Conservation (phyloP, 768 basidiomycete species). For the Termitomyces sp. region DNA sequence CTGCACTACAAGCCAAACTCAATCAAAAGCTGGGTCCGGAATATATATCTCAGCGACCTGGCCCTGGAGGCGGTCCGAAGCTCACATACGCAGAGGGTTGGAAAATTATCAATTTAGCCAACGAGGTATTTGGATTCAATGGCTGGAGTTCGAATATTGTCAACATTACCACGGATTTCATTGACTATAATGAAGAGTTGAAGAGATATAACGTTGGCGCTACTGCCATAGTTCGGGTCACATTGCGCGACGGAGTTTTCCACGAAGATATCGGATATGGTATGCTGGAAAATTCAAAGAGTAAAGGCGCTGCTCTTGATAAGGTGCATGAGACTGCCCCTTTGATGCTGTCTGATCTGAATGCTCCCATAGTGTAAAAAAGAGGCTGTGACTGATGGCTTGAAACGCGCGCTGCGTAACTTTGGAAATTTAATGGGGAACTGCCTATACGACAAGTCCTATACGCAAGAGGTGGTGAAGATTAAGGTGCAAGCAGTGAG, state of each 20-base stretch:
- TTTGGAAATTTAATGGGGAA: conserved; percentile 96
- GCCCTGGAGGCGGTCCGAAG: conserved; percentile 82
- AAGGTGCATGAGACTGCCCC: conserved; percentile 55
- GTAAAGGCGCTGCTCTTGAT: conserved; percentile 82
- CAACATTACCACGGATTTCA: conserved; percentile 68
- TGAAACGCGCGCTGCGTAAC: conserved; percentile 85
- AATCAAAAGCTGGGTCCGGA: conserved; percentile 91
- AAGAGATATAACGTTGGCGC: conserved; percentile 66
- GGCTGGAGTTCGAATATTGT: conserved; percentile 87
- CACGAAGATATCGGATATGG: conserved; percentile 98
- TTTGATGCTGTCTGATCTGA: background rate
- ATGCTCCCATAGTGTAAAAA: conserved; percentile 79
- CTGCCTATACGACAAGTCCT: conserved; percentile 94
- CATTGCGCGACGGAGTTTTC: conserved; percentile 77
- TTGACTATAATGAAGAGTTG: conserved; percentile 69
- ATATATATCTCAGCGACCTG: conserved; percentile 83
- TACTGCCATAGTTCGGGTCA: conserved; percentile 82
- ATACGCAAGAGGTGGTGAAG: conserved; percentile 78
- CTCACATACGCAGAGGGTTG: conserved; percentile 95
- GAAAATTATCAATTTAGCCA: conserved; percentile 97
- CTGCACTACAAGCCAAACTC: conserved; percentile 72
- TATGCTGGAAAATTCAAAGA: conserved; percentile 74
- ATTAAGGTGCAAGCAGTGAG: conserved; percentile 80
- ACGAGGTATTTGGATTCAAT: conserved; percentile 97
- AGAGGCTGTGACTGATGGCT: conserved; percentile 91